Base-by-base conservation (phyloP, 2,329 filamentous ascomycete species). In the Mycogone perniciosa region DNA sequence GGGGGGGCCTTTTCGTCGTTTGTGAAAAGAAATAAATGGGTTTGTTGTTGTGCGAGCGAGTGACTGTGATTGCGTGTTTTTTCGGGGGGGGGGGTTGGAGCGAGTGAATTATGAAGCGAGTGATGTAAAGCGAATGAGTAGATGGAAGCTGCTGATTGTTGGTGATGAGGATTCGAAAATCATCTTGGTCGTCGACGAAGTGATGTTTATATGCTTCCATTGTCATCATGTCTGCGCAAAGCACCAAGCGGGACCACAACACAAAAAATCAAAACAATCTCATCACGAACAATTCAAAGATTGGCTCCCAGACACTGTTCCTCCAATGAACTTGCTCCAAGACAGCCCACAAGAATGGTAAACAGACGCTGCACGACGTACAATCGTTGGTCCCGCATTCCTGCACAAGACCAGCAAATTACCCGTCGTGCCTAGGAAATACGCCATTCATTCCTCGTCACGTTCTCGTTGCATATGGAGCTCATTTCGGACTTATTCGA, bases 321-420 rank as follows among this genome's bases (percentile, higher is more conserved):
- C 20, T 20, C 20, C 20, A 20, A 20, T 20, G 20, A 20, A 20
- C 20, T 20, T 20, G 20, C 20, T 20, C 20, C 20, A 20, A 20
- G 20, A 20, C 20, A 20, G 20, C 33, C 11, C 33, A 11, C 33
- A 35, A 35, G 27, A 46, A 39, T 46, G 31, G 6, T 4, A 31
- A 35, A 35, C 33, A 34, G 53, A 59, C 58, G 60, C 55, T 50
- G 54, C 54, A 48, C 49, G 34, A 42, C 48, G 59, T 57, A 53
- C 35, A 30, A 38, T 31, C 38, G 42, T 50, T 40, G 11, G 33
- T 11, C 35, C 20, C 5, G 10, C 48, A 51, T 51, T 51, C 48
- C 48, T 41, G 13, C 5, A 2, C 43, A 29, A 31, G 40, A 31
- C 38, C 33, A 46, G 48, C 48, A 51, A 51, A 46, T 51, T 51